These are phyloP conservation scores for Cutaneotrichosporon cutaneum DNA, from an alignment of 1,284 basidiomycete genomes.

Conservation along the genomic window DNA sequence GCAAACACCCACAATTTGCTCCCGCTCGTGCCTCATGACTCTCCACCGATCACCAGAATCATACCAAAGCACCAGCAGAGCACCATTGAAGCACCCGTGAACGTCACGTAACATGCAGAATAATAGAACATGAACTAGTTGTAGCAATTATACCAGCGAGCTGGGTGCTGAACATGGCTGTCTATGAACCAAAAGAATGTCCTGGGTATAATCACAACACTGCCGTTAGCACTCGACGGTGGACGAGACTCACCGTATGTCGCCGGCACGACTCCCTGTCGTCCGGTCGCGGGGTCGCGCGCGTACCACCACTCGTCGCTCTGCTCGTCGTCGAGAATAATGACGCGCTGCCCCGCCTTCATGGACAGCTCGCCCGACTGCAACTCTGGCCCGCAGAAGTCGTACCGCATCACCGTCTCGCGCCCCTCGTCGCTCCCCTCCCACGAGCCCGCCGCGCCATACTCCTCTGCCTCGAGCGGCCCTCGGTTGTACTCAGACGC, in stretches of 20 bases:
- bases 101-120: neutral
- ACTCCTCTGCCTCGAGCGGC: slow-evolving; percentile 40
- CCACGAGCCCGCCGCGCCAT: slow-evolving; percentile 29
- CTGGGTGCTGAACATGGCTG: slow-evolving; percentile 1
- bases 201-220: slow-evolving; percentile 11
- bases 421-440: slow-evolving; percentile 55
- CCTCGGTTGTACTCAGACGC: slow-evolving; percentile 3
- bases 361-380: slow-evolving; percentile 49
- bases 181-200: slow-evolving; percentile 11
- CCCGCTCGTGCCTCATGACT: neutral
- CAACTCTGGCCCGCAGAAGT: slow-evolving; percentile 42
- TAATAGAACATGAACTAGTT: slow-evolving; percentile 12
- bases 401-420: slow-evolving; percentile 50
- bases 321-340: slow-evolving; percentile 46
- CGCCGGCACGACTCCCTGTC: slow-evolving; percentile 82
- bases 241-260: slow-evolving; percentile 59
- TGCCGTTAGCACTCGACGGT: slow-evolving; percentile 2
- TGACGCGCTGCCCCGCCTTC: slow-evolving; percentile 44
- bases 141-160: slow-evolving; percentile 8
- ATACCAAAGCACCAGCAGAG: neutral
- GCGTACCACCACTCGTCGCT: slow-evolving; percentile 83
- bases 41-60: neutral
- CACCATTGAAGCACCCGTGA: neutral
- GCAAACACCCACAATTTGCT: neutral
- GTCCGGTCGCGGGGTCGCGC: slow-evolving; percentile 70